Evolutionary conservation across 257 asterid species (phyloP).

Genomic region (Knoxia roxburghii): DNA sequence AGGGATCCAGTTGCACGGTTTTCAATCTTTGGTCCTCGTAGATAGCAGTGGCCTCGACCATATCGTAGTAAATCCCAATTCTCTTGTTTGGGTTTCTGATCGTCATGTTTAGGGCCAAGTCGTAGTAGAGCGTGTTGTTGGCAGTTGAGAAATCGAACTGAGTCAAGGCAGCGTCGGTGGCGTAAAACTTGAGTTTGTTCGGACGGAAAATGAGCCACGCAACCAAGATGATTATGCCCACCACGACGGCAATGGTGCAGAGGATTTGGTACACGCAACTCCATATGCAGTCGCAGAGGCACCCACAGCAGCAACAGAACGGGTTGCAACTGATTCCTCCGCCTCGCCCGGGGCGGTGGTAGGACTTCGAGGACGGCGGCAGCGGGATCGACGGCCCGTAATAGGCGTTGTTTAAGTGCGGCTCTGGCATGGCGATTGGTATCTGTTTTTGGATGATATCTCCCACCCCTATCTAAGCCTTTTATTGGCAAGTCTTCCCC

Average conservation of each 20-base stretch:
- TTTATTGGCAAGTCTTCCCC: too few species aligned
- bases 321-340: slow-evolving; percentile 65
- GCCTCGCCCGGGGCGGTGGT: slow-evolving; percentile 49
- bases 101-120: slow-evolving; percentile 56
- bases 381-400: slow-evolving; percentile 87
- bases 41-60: slow-evolving; percentile 53
- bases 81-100: slow-evolving; percentile 80
- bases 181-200: slow-evolving; percentile 52
- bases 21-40: slow-evolving; percentile 53
- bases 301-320: slow-evolving; percentile 63
- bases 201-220: slow-evolving; percentile 79
- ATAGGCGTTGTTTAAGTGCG: slow-evolving; percentile 68
- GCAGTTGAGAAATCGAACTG: slow-evolving; percentile 39
- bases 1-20: slow-evolving; percentile 25
- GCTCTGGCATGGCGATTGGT: slow-evolving; percentile 25
- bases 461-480: too few species aligned
- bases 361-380: slow-evolving; percentile 41
- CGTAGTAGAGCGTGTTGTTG: slow-evolving; percentile 57
- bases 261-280: slow-evolving; percentile 70
- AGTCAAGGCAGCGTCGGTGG: slow-evolving; percentile 50
- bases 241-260: slow-evolving; percentile 37
- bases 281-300: slow-evolving; percentile 52
- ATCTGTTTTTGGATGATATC: too few species aligned
- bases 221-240: slow-evolving; percentile 33
- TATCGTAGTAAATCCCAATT: slow-evolving; percentile 76